Percentiles rank a stretch among this genome's conserved stretches.
Evolutionary conservation across 176 grass and related monocot genomes (phyloP).

Genomic region (Carex littledalei): DNA sequence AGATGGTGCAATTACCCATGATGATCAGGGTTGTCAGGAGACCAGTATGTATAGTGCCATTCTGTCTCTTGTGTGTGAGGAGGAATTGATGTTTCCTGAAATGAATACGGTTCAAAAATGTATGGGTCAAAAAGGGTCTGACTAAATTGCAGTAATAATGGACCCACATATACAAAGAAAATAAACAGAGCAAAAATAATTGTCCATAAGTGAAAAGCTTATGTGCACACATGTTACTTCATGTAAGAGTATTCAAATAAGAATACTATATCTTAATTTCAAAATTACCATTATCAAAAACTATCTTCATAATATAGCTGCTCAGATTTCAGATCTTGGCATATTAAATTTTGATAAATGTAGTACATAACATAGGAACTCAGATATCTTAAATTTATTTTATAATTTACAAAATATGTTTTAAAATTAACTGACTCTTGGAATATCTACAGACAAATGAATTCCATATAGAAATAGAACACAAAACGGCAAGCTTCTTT

Average conservation of each 20-base stretch:
- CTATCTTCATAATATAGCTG: background rate
- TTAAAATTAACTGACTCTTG: background rate
- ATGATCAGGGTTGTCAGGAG: constrained; percentile 94
- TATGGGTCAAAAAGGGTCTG: constrained; percentile 33
- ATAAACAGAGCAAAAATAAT: background rate
- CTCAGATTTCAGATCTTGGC: background rate
- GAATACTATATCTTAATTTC: background rate
- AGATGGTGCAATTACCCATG: constrained; percentile 70
- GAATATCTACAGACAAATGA: background rate
- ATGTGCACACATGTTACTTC: background rate
- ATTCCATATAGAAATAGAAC: background rate
- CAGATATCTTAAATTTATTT: background rate
- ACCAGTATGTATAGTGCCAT: constrained; percentile 92
- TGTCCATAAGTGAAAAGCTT: background rate
- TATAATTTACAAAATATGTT: background rate
- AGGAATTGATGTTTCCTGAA: constrained; percentile 77
- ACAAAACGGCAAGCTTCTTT: background rate
- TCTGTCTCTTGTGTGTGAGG: constrained; percentile 93
- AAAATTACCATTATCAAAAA: background rate
- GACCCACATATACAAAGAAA: background rate
- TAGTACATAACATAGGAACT: background rate
- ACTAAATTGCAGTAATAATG: constrained; percentile 12
- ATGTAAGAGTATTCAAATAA: background rate
- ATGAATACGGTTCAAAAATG: constrained; percentile 26
- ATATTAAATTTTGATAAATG: background rate